Conservation (phyloP, 805 yeast genomes). For the Millerozyma acaciae region DNA sequence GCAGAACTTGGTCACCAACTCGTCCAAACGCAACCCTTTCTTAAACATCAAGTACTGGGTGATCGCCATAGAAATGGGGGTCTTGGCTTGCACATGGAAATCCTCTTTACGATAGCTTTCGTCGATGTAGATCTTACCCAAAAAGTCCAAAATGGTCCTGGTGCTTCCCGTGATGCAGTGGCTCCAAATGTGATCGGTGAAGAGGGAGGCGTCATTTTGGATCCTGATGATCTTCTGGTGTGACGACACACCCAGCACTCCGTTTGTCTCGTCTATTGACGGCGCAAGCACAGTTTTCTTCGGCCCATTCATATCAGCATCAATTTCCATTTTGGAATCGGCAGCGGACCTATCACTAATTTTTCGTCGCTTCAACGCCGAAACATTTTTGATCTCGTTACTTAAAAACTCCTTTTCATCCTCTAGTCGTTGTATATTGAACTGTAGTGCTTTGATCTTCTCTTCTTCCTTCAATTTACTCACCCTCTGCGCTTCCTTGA, state of each 20-base stretch:
- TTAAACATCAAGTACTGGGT: constrained; percentile 40
- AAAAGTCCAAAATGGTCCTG: constrained; percentile 27
- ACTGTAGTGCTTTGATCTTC: constrained; percentile 26
- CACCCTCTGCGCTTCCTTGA: constrained; percentile 16
- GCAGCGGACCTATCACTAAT: not conserved
- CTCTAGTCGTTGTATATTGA: constrained; percentile 33
- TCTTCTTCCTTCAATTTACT: constrained; percentile 22
- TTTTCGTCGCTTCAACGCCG: constrained; percentile 19
- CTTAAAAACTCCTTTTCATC: constrained; percentile 41
- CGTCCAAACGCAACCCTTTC: constrained; percentile 48
- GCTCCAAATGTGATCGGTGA: constrained; percentile 34
- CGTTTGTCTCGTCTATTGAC: not conserved
- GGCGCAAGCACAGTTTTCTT: not conserved
- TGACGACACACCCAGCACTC: constrained; percentile 1
- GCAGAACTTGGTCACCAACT: constrained; percentile 41
- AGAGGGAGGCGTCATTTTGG: constrained; percentile 30
- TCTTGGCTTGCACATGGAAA: constrained; percentile 20
- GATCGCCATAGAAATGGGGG: constrained; percentile 34
- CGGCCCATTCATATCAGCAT: constrained; percentile 1
- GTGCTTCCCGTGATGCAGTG: constrained; percentile 34
- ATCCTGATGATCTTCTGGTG: constrained; percentile 19
- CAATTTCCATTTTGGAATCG: constrained; percentile 1
- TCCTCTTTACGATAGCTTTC: constrained; percentile 14
- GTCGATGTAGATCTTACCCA: constrained; percentile 30
- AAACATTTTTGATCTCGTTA: constrained; percentile 31